Base-by-base conservation (phyloP, 1,284 basidiomycete genomes). In the Tremellales sp. region DNA sequence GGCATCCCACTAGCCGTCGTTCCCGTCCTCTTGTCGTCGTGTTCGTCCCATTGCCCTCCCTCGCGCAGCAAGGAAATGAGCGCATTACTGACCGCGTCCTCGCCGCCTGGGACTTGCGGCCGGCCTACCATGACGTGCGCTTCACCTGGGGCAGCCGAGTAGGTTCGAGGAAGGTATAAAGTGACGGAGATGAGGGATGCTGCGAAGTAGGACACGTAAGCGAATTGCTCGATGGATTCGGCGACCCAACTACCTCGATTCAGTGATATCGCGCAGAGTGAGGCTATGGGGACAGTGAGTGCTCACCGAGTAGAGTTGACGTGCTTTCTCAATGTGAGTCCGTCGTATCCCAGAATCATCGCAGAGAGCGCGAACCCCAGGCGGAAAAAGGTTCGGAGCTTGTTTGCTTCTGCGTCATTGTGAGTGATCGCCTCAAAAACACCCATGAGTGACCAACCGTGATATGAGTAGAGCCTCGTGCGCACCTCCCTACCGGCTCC, bases 401-500 rank as follows among this genome's bases (percentile, higher is more conserved):
- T 64, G 57, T 67, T 67, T 26, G 46, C 52, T 41, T 64, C 60
- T 64, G 43, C 13, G 17, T n/a, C 12, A 7, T 26, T 13, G 22
- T 22, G 11, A 4, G 13, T 6, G n/a, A 13, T 5, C 33, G n/a
- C 19, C 21, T 22, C 40, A 4, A 5, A 8, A 3, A 11, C 19
- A n/a, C 27, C 23, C 43, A 15, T 33, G 19, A 21, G 2, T 3
- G n/a, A 45, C 54, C 47, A 23, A 55, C 62, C 59, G 39, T 67
- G 64, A 43, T 61, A 67, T 25, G 59, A 63, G 45, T 64, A 57
- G 2, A 67, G 52, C 15, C 64, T 49, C 15, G 59, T 53, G 42
- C 61, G 57, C 15, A 67, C 64, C 22, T 64, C 62, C 15, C 62
- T 61, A 29, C 62, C 61, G 4, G 64, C 64, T 12, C 64, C 64